Percentiles rank a stretch among this genome's conserved stretches.
phyloP scores from a whole-genome alignment of 2,329 filamentous ascomycete species.

The Curvularia lunata region DNA sequence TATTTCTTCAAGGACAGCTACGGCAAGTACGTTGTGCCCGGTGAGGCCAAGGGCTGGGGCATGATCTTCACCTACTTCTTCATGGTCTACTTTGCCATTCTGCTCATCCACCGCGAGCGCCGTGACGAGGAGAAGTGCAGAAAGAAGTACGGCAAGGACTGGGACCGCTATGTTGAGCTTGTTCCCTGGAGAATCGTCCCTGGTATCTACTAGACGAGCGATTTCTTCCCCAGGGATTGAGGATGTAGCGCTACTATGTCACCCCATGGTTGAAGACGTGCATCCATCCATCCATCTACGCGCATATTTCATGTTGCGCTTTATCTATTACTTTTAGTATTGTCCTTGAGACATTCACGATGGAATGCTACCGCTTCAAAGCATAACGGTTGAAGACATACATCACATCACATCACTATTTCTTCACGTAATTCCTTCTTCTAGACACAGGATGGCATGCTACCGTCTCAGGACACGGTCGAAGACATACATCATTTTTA shows the following conservation, averaged over 20 bases:
- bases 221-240: neutral
- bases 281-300: neutral
- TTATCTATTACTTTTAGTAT: neutral
- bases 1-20: constrained; percentile 62
- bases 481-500: neutral
- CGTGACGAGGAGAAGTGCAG: constrained; percentile 91
- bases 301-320: neutral
- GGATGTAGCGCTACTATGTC: constrained; percentile 37
- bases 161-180: constrained; percentile 83
- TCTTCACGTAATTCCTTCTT: neutral
- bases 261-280: constrained; percentile 10
- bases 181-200: constrained; percentile 85
- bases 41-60: constrained; percentile 78
- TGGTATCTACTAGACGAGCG: constrained; percentile 70
- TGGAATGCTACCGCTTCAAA: constrained; percentile 28
- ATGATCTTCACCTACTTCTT: constrained; percentile 95
- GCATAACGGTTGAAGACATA: constrained; percentile 33
- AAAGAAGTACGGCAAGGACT: constrained; percentile 90
- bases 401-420: constrained; percentile 25
- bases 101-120: constrained; percentile 84
- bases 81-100: constrained; percentile 84
- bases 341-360: neutral
- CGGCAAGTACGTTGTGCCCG: constrained; percentile 71
- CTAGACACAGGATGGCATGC: neutral
- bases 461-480: neutral